These are phyloP conservation scores for Echites panduratus DNA, from an alignment of 257 asterid genomes.

Conservation along the genomic window DNA sequence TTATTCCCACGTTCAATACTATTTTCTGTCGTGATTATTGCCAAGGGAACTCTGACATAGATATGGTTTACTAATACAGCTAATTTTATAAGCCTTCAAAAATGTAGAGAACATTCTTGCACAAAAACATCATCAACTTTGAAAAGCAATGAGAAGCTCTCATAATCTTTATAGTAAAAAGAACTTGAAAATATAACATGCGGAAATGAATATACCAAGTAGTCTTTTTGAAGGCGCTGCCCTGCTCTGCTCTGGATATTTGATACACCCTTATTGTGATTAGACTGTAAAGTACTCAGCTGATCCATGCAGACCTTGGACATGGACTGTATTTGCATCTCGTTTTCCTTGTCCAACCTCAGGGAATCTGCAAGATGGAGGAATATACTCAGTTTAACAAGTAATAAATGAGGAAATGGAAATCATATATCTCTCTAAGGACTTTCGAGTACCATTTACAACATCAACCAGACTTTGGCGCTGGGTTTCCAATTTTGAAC, in stretches of 20 bases:
- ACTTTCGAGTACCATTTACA: conserved; percentile 39
- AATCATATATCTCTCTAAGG: neutral
- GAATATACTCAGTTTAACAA: neutral
- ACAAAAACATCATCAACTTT: neutral
- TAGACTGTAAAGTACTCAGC: conserved; percentile 34
- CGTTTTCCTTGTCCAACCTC: conserved; percentile 39
- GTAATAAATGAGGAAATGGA: neutral
- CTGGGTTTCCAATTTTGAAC: conserved; percentile 33
- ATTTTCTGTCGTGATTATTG: neutral
- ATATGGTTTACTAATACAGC: too few species aligned
- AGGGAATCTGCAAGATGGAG: conserved; percentile 47
- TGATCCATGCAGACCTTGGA: conserved; percentile 35
- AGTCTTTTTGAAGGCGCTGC: conserved; percentile 52
- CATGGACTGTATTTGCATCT: conserved; percentile 36
- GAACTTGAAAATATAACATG: neutral
- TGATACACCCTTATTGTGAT: conserved; percentile 40
- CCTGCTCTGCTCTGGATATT: conserved; percentile 49
- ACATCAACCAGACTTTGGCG: conserved; percentile 31
- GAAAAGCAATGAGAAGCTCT: neutral
- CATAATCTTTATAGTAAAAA: neutral
- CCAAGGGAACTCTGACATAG: too few species aligned
- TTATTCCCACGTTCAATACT: neutral
- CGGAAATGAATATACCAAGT: conserved; percentile 34
- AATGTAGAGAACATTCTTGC: neutral
- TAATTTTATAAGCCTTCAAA: neutral